Evolutionary conservation across 2,329 filamentous ascomycete genomes (phyloP), one percentile per base, ranked within the genome.

Genomic region (Gliomastix tumulicola): DNA sequence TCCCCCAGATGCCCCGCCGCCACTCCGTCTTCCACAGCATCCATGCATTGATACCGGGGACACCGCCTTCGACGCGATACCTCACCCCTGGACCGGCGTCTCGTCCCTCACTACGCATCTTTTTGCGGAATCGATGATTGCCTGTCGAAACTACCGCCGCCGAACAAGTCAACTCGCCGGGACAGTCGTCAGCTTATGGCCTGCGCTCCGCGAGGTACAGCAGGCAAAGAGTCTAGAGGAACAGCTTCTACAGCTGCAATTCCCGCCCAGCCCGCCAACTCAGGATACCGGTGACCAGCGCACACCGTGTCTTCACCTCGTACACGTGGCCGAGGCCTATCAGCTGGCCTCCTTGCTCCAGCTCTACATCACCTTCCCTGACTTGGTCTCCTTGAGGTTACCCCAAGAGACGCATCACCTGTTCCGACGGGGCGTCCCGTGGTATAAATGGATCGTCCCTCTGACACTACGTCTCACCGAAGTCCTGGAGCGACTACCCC

Each of bases 51-150:
- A n/a, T n/a, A 5, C 39, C 42, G 21, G 40, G 41, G 18, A 39
- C 43, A 13, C 13, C 17, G 30, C 18, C 25, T 30, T 27, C 20
- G 35, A 37, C n/a, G 38, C 45, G 21, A 50, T 54, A 3, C 28
- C 30, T 21, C 61, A 65, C 36, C 55, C 61, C 0, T 65, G 61
- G 61, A 62, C 56, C 0, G 61, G 61, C 0, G 53, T 63, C 6
- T 62, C 62, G 0, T 49, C 54, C 1, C 43, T 45, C 0, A 48
- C 60, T 1, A 53, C 55, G 1, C 49, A 49, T 2, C 40, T 64
- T 2, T 55, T 64, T 7, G 54, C 55, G 0, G 52, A 55, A n/a
- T 53, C 55, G 0, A 49, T 64, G 34, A 44, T 51, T 2, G 48
- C 64, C 3, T 64, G 60, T 12, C 56, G 61, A 2, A 49, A 50